Evolutionary conservation across 805 yeast genomes (phyloP).

Genomic region (Pichia phayaonensis): DNA sequence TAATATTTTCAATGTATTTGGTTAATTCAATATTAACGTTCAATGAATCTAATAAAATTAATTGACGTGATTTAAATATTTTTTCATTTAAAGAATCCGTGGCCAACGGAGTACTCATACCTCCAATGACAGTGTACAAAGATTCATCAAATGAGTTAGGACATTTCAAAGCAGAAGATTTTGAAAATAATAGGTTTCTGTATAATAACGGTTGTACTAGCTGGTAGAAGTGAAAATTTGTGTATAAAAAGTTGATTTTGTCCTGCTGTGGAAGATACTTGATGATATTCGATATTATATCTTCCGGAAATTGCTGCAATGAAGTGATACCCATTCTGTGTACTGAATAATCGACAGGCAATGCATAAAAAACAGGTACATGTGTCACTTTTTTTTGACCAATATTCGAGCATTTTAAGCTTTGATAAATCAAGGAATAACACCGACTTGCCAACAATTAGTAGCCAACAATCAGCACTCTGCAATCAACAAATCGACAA

Average conservation of each 20-base stretch:
- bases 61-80: conserved; percentile 32
- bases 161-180: conserved; percentile 26
- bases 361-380: background rate
- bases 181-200: conserved; percentile 29
- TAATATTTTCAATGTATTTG: conserved; percentile 28
- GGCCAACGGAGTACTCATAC: conserved; percentile 28
- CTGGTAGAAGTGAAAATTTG: conserved; percentile 26
- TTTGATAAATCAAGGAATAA: background rate
- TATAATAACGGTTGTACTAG: conserved; percentile 31
- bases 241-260: conserved; percentile 26
- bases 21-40: conserved; percentile 29
- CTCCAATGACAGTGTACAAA: conserved; percentile 33
- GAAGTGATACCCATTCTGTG: background rate
- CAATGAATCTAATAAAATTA: conserved; percentile 33
- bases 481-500: too few species aligned
- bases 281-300: conserved; percentile 16
- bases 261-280: conserved; percentile 34
- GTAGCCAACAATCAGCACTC: too few species aligned
- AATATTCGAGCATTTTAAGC: background rate
- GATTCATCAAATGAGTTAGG: conserved; percentile 28
- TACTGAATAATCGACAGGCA: background rate
- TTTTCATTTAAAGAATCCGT: conserved; percentile 31
- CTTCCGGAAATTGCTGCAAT: conserved; percentile 17
- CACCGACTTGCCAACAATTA: too few species aligned
- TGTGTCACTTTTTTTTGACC: background rate